Evolutionary conservation across 169 alveolate species (phyloP).

Genomic region (Amoebophrya sp.): DNA sequence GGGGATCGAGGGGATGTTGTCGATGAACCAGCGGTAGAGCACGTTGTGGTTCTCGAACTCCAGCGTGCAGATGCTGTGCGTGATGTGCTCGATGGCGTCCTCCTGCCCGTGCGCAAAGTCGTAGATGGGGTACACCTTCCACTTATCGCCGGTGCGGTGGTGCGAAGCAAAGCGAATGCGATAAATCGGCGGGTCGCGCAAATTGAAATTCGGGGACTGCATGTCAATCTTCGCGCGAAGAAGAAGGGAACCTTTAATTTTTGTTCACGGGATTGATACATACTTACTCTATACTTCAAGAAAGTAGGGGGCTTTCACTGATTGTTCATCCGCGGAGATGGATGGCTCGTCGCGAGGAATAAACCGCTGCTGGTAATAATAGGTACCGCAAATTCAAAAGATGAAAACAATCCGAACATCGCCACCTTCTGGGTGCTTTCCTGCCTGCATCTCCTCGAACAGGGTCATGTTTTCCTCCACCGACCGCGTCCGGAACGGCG

Average conservation of each 20-base stretch:
- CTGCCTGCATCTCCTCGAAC: slow-evolving; percentile 43
- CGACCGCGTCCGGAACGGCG: slow-evolving; percentile 84
- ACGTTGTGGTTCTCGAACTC: slow-evolving; percentile 98
- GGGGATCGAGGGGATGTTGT: slow-evolving; percentile 62
- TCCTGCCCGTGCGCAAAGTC: slow-evolving; percentile 98
- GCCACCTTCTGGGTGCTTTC: slow-evolving; percentile 15
- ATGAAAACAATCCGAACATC: too few species aligned
- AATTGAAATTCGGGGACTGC: slow-evolving; percentile 88
- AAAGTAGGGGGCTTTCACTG: too few species aligned
- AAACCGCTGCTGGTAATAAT: too few species aligned
- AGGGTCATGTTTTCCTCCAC: slow-evolving; percentile 86
- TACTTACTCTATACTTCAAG: too few species aligned
- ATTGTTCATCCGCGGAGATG: too few species aligned
- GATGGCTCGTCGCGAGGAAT: too few species aligned
- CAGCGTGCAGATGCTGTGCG: slow-evolving; percentile 96
- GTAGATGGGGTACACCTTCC: slow-evolving; percentile 98
- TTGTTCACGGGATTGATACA: too few species aligned
- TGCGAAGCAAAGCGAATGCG: slow-evolving; percentile 67
- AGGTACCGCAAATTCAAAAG: too few species aligned
- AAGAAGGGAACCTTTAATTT: slow-evolving; percentile 42
- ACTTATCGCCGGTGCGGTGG: slow-evolving; percentile 93
- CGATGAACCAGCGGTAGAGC: slow-evolving; percentile 91
- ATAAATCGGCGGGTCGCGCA: slow-evolving; percentile 89
- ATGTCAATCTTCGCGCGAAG: slow-evolving; percentile 95
- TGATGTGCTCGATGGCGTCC: slow-evolving; percentile 91